phyloP scores from a whole-genome alignment of 768 basidiomycete genomes.

The Suillus bovinus region DNA sequence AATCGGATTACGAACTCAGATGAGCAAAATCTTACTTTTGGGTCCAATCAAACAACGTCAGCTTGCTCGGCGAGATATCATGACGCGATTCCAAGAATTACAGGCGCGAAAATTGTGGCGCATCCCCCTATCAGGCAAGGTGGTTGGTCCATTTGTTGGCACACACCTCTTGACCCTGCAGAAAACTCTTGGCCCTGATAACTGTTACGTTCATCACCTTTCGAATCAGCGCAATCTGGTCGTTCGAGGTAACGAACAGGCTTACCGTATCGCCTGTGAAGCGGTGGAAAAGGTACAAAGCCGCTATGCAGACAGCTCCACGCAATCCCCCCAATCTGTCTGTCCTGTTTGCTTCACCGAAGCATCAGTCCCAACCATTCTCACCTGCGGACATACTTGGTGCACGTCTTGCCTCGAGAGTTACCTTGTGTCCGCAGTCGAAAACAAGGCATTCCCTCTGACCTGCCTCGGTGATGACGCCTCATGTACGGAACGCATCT shows the following conservation, averaged over 20 bases:
- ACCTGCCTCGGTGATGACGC: conserved; percentile 68
- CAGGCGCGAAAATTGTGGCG: conserved; percentile 40
- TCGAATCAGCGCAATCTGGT: conserved; percentile 38
- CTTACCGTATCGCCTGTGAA: conserved; percentile 37
- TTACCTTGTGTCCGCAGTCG: conserved; percentile 59
- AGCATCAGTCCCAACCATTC: conserved; percentile 48
- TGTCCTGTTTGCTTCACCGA: conserved; percentile 77
- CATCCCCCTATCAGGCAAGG: conserved; percentile 48
- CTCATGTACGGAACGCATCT: conserved; percentile 55
- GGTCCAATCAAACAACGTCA: conserved; percentile 47
- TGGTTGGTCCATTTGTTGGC: conserved; percentile 48
- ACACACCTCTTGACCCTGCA: conserved; percentile 48
- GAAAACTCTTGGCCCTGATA: conserved; percentile 54
- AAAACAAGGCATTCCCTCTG: conserved; percentile 67
- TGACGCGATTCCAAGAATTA: conserved; percentile 47
- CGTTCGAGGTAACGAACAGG: conserved; percentile 54
- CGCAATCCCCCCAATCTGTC: conserved; percentile 12
- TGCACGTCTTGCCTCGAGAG: conserved; percentile 61
- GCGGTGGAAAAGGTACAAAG: conserved; percentile 41
- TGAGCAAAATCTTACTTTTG: conserved; percentile 45
- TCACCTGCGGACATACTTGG: conserved; percentile 69
- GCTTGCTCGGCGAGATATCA: conserved; percentile 43
- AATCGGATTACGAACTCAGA: conserved; percentile 41
- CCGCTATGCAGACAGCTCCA: conserved; percentile 21
- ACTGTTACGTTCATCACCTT: conserved; percentile 48